phyloP scores from a whole-genome alignment of 2,329 filamentous ascomycete genomes.

The Phialocephala subalpina region DNA sequence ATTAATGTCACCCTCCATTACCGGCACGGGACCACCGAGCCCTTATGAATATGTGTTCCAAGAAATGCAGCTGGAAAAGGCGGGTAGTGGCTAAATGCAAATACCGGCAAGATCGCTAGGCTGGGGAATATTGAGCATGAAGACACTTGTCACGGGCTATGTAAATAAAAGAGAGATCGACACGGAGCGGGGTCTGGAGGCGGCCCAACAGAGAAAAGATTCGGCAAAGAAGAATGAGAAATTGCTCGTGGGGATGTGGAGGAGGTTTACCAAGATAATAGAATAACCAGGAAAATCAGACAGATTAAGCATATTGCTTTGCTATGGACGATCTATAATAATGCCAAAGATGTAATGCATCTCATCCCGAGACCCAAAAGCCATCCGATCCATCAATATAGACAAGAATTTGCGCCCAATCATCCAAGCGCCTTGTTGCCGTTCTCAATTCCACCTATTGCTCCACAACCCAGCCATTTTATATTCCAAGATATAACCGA shows the following conservation, averaged over 20 bases:
- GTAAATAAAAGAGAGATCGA: background rate
- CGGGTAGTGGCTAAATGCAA: slow-evolving; percentile 11
- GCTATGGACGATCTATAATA: slow-evolving; percentile 5
- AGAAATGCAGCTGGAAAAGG: slow-evolving; percentile 1
- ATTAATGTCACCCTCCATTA: slow-evolving; percentile 1
- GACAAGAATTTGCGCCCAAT: slow-evolving; percentile 1
- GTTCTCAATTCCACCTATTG: background rate
- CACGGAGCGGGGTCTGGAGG: background rate
- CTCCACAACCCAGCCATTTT: slow-evolving; percentile 1
- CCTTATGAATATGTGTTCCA: background rate
- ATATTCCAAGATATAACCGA: background rate
- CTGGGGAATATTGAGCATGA: background rate
- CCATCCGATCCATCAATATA: background rate
- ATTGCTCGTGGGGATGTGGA: background rate
- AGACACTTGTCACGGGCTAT: slow-evolving; percentile 11
- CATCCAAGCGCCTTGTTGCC: slow-evolving; percentile 8
- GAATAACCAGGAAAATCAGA: background rate
- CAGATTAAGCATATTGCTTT: background rate
- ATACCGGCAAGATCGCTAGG: background rate
- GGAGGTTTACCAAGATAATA: background rate
- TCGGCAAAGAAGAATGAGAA: background rate
- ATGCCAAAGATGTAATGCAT: background rate
- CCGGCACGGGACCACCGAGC: background rate
- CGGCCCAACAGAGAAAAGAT: too few relatives aligned
- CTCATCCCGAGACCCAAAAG: background rate